Conservation (phyloP, 2,329 filamentous ascomycete genomes). For the Tolypocladium capitatum region DNA sequence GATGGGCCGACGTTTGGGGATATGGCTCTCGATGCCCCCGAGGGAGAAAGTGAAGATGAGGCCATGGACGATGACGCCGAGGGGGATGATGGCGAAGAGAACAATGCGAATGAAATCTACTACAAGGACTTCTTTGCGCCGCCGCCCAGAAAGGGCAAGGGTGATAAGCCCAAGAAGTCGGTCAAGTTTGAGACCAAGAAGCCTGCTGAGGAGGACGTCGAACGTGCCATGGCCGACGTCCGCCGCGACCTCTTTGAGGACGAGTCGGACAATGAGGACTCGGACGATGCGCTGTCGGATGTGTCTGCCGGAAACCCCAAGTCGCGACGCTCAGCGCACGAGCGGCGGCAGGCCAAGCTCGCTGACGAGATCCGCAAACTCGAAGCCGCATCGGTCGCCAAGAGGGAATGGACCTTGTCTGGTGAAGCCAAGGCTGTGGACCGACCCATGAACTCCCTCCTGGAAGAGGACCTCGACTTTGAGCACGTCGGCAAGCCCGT, state of each 20-base stretch:
- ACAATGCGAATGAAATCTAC: slow-evolving; percentile 77
- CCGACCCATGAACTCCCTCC: slow-evolving; percentile 77
- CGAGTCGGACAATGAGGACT: slow-evolving; percentile 49
- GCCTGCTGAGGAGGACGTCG: slow-evolving; percentile 53
- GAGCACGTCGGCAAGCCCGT: slow-evolving; percentile 91
- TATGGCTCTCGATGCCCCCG: slow-evolving; percentile 58
- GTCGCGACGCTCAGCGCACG: slow-evolving; percentile 70
- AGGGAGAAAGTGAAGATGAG: slow-evolving; percentile 56
- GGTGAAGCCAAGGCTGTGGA: slow-evolving; percentile 78
- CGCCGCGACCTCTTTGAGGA: slow-evolving; percentile 86
- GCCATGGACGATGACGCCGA: slow-evolving; percentile 40
- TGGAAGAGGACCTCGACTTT: slow-evolving; percentile 92
- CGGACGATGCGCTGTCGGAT: slow-evolving; percentile 51
- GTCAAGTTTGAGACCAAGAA: slow-evolving; percentile 26
- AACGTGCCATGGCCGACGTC: slow-evolving; percentile 75
- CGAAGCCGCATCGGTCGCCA: slow-evolving; percentile 77
- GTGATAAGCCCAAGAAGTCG: slow-evolving; percentile 28
- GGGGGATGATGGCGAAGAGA: slow-evolving; percentile 43
- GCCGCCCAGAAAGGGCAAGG: slow-evolving; percentile 57
- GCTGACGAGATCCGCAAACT: slow-evolving; percentile 83
- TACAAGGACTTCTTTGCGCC: slow-evolving; percentile 93
- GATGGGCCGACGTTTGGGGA: slow-evolving; percentile 75
- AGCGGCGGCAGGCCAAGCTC: slow-evolving; percentile 74
- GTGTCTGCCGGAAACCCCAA: slow-evolving; percentile 56
- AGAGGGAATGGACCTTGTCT: slow-evolving; percentile 78